Percentiles rank a stretch among this genome's conserved stretches.
Conservation (phyloP, 257 asterid species). For the Solanum chaucha region DNA sequence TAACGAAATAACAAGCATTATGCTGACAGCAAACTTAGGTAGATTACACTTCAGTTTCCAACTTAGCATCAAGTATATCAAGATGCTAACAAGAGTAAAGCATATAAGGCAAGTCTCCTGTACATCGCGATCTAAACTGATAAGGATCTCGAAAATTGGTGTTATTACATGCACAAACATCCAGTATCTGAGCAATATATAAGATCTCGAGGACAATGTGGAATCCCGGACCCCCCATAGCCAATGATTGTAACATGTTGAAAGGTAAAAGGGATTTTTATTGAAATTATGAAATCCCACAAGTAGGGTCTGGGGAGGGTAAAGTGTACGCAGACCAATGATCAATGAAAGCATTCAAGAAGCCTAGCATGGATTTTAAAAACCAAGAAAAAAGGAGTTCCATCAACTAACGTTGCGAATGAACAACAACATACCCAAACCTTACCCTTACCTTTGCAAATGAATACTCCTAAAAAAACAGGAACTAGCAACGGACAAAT, state of each 20-base stretch:
- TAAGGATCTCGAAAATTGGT: background rate
- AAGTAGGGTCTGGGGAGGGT: too few species aligned
- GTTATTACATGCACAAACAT: background rate
- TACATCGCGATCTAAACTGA: background rate
- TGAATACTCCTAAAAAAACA: background rate
- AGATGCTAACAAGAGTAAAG: background rate
- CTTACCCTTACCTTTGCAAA: background rate
- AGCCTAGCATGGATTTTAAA: background rate
- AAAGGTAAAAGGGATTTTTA: background rate
- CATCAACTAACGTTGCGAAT: background rate
- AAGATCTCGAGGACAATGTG: background rate
- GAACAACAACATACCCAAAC: background rate
- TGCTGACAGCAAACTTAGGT: background rate
- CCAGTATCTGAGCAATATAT: background rate
- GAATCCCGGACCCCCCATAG: background rate
- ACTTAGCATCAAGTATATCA: background rate
- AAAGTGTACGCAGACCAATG: background rate
- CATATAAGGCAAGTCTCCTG: background rate
- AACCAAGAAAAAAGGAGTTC: background rate
- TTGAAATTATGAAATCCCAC: background rate
- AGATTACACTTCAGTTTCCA: background rate
- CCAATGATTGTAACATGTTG: background rate
- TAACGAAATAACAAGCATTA: background rate
- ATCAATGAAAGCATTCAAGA: background rate
- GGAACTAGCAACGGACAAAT: too few species aligned